phyloP scores from a whole-genome alignment of 768 basidiomycete species.

The Podaxis sp. region DNA sequence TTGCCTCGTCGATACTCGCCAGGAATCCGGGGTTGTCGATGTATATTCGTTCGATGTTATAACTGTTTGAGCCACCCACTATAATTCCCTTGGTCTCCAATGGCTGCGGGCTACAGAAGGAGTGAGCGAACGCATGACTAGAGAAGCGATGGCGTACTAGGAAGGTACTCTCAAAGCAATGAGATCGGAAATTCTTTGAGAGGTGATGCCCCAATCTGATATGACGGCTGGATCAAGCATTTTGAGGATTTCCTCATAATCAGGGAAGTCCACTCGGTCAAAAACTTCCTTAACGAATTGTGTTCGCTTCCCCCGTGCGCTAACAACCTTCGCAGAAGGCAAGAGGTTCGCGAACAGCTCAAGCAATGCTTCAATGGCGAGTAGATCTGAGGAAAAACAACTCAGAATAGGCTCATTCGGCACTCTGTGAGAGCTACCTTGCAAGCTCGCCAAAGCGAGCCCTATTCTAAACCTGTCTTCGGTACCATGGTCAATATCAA shows the following conservation, averaged over 20 bases:
- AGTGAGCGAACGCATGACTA: constrained; percentile 2
- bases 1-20: constrained; percentile 48
- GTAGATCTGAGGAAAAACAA: constrained; percentile 40
- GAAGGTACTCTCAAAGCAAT: constrained; percentile 45
- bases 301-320: constrained; percentile 34
- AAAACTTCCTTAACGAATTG: constrained; percentile 56
- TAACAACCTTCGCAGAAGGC: constrained; percentile 37
- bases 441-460: constrained; percentile 43
- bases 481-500: not conserved
- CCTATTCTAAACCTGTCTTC: constrained; percentile 46
- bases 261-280: constrained; percentile 35
- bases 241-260: constrained; percentile 36
- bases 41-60: constrained; percentile 46
- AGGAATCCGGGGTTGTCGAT: constrained; percentile 51
- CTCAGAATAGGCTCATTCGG: constrained; percentile 5
- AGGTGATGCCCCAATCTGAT: constrained; percentile 54
- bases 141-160: constrained; percentile 39
- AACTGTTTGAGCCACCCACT: constrained; percentile 31
- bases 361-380: constrained; percentile 56
- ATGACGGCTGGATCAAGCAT: constrained; percentile 41
- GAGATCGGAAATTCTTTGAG: constrained; percentile 44
- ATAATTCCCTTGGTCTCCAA: constrained; percentile 44
- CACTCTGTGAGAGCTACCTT: constrained; percentile 32
- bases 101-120: constrained; percentile 53
- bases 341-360: constrained; percentile 57